Evolutionary conservation across 2,329 filamentous ascomycete species (phyloP).

Genomic region (Triangularia setosa): DNA sequence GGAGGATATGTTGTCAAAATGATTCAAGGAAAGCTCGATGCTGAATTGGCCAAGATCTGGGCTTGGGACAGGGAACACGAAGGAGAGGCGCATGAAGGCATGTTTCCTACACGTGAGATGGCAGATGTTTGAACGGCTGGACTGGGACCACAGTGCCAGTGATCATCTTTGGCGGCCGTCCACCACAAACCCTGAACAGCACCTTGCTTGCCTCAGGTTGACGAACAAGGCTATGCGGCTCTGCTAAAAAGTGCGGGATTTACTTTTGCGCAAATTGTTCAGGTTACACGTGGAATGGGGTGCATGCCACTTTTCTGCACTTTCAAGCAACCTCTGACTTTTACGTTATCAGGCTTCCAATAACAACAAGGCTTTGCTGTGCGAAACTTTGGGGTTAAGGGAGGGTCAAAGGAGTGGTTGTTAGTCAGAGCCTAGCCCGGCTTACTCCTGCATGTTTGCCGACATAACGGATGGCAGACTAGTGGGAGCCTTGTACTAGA

Average conservation of each 20-base stretch:
- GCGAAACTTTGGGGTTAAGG: background rate
- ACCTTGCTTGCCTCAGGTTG: background rate
- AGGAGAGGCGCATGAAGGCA: background rate
- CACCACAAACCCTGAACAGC: background rate
- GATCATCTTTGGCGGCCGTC: no score
- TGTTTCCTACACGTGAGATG: background rate
- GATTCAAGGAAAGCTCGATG: conserved; percentile 43
- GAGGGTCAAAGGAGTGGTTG: background rate
- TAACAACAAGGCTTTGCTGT: background rate
- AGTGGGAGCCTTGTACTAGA: background rate
- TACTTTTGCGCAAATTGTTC: background rate
- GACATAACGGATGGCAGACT: background rate
- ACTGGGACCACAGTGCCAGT: background rate
- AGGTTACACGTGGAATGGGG: background rate
- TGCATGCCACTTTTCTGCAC: background rate
- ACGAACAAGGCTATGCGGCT: background rate
- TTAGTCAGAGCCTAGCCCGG: background rate
- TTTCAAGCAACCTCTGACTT: background rate
- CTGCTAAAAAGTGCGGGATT: background rate
- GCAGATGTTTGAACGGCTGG: background rate
- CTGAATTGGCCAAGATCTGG: conserved; percentile 46
- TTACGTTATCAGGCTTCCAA: background rate
- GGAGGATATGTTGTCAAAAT: conserved; percentile 59
- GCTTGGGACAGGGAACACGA: conserved; percentile 45
- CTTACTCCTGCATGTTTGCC: background rate